Evolutionary conservation across 139 green algal genomes (phyloP).

Genomic region (Desmodesmus armatus): DNA sequence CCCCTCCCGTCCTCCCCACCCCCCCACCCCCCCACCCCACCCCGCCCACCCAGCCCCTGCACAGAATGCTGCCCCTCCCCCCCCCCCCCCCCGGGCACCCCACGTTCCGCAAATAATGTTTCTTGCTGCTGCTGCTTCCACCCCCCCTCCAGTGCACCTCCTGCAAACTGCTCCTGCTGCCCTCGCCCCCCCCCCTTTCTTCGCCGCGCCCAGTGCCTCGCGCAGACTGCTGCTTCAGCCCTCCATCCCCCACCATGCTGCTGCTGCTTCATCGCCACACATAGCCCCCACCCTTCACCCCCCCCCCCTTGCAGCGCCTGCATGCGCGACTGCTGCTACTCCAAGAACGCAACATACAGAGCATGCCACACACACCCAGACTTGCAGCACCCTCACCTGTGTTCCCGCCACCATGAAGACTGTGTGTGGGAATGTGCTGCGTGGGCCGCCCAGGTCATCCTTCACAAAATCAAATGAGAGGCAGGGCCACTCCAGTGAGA

Average conservation of each 20-base stretch:
- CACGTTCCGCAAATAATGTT: not conserved
- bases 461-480: constrained; percentile 93
- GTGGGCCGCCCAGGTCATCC: constrained; percentile 83
- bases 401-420: constrained; percentile 87
- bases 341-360: too few species aligned
- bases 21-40: too few species aligned
- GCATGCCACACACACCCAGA: too few species aligned
- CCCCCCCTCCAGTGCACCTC: not conserved
- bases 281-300: too few species aligned
- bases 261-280: not conserved
- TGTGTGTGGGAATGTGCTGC: constrained; percentile 90
- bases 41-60: not conserved
- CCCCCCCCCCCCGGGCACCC: not conserved
- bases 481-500: constrained; percentile 94
- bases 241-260: not conserved
- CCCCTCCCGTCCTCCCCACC: not conserved
- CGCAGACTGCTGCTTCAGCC: not conserved
- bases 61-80: constrained; percentile 11
- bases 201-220: too few species aligned
- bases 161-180: not conserved
- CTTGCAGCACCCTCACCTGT: too few species aligned
- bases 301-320: too few species aligned
- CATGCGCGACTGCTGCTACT: too few species aligned
- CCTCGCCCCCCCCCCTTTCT: not conserved
- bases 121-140: not conserved